Base-by-base conservation (phyloP, 768 basidiomycete species). In the Lanmaoa rubissima region DNA sequence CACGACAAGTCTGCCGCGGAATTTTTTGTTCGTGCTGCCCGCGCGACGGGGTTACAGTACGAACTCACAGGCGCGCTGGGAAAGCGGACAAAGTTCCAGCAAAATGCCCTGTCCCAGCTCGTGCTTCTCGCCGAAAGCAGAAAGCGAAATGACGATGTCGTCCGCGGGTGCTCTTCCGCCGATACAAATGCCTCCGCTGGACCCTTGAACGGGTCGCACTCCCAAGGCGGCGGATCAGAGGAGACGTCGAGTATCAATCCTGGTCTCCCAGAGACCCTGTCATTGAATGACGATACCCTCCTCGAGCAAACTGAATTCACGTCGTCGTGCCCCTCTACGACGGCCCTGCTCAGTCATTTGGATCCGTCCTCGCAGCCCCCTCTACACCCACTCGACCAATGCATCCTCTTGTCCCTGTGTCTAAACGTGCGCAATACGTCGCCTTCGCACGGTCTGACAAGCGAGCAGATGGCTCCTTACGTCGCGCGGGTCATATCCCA, bases 231-330 rank as follows among this genome's bases (percentile, higher is more conserved):
- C 24, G 46, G 50, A 44, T 31, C 50, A 26, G 48, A 38, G 7
- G 40, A 43, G 7, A 57, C 51, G 43, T 47, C 26, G 12, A 28
- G 24, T 7, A 51, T 56, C 14, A 57, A 54, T 42, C 46, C 62
- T 10, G 69, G 69, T 51, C 63, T 93, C 28, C 94, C 96, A n/a
- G 85, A 91, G 70, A 86, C 88, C 5, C 73, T 98, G 28, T 76
- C 79, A 2, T 79, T 98, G 46, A 96, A 98, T 71, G 97, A 98
- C 71, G 97, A 99, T 72, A 98, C 95, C 0, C 80, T 99, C 17
- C 81, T 99, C 40, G 97, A 99, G 74, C 86, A 90, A 63, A 98
- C 96, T 1, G 82, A 90, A 66, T 99, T 92, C 70, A 94, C 93
- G 10, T 87, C 88, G 12, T 87, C 91, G 2, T 76, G 77, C 45